A percentile compares a stretch with the other conserved stretches of the same genome.
Evolutionary conservation across 169 alveolate genomes (phyloP).

Genomic region (Cryptosporidium ryanae): DNA sequence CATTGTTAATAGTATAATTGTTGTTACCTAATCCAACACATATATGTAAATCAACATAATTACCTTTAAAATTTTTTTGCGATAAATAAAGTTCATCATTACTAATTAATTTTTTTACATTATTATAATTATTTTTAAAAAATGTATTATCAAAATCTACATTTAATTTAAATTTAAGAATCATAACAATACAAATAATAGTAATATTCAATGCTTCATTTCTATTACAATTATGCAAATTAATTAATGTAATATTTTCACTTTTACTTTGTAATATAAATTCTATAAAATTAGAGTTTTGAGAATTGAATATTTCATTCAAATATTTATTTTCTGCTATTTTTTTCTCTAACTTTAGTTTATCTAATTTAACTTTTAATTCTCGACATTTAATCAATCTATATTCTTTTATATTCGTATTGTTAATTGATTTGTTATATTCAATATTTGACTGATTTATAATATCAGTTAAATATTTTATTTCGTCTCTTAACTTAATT

Average conservation of each 20-base stretch:
- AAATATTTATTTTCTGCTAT: not conserved
- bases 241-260: conserved; percentile 12
- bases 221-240: conserved; percentile 56
- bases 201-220: conserved; percentile 21
- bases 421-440: conserved; percentile 1
- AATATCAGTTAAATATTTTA: not conserved
- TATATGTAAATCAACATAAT: conserved; percentile 28
- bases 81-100: conserved; percentile 10
- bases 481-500: not conserved
- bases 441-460: not conserved
- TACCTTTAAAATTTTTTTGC: conserved; percentile 34
- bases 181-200: conserved; percentile 30
- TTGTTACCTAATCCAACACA: conserved; percentile 72
- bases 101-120: not conserved
- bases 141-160: not conserved
- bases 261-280: not conserved
- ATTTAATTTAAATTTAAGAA: conserved; percentile 36
- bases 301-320: conserved; percentile 20
- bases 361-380: not conserved
- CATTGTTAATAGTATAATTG: not conserved
- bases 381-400: conserved; percentile 31
- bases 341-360: conserved; percentile 5
- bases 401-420: conserved; percentile 47
- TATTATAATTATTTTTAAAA: not conserved
- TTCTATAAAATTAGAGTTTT: conserved; percentile 30